Evolutionary conservation across 1,284 basidiomycete genomes (phyloP).

Genomic region (Amylostereum areolatum): DNA sequence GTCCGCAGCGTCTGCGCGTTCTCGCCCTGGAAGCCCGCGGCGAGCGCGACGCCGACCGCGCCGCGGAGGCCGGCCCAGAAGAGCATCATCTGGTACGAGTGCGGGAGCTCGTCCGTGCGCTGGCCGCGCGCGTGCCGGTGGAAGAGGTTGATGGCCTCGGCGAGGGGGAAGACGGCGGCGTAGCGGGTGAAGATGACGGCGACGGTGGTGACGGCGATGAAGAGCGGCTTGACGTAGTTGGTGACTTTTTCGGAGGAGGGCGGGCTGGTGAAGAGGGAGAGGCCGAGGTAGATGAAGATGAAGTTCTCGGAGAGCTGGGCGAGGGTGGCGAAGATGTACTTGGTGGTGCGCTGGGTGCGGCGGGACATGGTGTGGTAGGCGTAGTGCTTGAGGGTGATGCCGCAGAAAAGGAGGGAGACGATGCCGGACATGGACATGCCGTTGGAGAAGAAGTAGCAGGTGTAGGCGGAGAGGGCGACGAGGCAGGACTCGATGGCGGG

Average conservation of each 20-base stretch:
- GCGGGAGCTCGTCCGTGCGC: slow-evolving; percentile 82
- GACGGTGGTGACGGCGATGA: slow-evolving; percentile 86
- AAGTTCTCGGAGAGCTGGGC: slow-evolving; percentile 98
- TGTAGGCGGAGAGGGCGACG: slow-evolving; percentile 92
- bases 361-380: slow-evolving; percentile 99
- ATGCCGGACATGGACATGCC: slow-evolving; percentile 94
- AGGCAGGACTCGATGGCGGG: slow-evolving; percentile 94
- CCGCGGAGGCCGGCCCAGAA: slow-evolving; percentile 98
- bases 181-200: slow-evolving; percentile 95
- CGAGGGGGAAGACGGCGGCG: slow-evolving; percentile 95
- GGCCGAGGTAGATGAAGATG: slow-evolving; percentile 98
- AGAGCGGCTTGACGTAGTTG: slow-evolving; percentile 91
- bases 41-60: slow-evolving; percentile 95
- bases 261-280: slow-evolving; percentile 88
- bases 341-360: slow-evolving; percentile 91
- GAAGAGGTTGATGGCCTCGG: slow-evolving; percentile 91
- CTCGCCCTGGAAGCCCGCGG: slow-evolving; percentile 89
- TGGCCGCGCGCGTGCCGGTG: slow-evolving; percentile 79
- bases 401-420: slow-evolving; percentile 96
- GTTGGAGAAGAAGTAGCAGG: slow-evolving; percentile 98
- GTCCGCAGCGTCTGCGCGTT: slow-evolving; percentile 90
- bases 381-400: slow-evolving; percentile 98
- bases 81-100: slow-evolving; percentile 97
- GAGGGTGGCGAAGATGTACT: slow-evolving; percentile 90
- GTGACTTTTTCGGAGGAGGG: slow-evolving; percentile 67